A percentile compares a stretch with the other conserved stretches of the same genome.
Conservation (phyloP, 2,329 filamentous ascomycete species). For the Cladosporium colombiae region DNA sequence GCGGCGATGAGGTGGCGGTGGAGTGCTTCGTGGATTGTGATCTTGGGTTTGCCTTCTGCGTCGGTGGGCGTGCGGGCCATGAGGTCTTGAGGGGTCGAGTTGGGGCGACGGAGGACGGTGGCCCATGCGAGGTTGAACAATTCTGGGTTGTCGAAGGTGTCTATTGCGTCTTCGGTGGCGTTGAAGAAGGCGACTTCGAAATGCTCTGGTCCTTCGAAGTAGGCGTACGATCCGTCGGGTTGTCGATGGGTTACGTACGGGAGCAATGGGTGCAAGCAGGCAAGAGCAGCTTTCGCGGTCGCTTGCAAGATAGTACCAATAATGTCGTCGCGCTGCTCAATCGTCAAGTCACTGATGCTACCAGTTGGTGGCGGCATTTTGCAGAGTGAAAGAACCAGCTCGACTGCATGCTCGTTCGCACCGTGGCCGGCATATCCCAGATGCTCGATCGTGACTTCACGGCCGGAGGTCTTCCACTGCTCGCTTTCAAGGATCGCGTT, state of each 20-base stretch:
- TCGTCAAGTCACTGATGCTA: background rate
- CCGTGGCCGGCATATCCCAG: background rate
- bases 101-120: background rate
- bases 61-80: background rate
- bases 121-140: conserved; percentile 1
- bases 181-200: background rate
- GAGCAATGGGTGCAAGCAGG: background rate
- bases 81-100: background rate
- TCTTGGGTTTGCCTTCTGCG: background rate
- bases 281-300: background rate
- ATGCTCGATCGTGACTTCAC: background rate
- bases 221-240: background rate
- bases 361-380: background rate
- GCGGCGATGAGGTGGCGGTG: background rate
- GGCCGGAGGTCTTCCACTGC: background rate
- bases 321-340: background rate
- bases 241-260: background rate
- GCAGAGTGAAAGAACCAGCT: background rate
- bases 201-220: background rate
- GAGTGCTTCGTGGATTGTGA: background rate
- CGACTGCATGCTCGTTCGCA: background rate
- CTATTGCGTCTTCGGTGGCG: background rate
- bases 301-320: background rate
- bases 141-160: background rate
- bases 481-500: background rate